phyloP scores from a whole-genome alignment of 2,329 filamentous ascomycete genomes.

The Cladosporium sp. region DNA sequence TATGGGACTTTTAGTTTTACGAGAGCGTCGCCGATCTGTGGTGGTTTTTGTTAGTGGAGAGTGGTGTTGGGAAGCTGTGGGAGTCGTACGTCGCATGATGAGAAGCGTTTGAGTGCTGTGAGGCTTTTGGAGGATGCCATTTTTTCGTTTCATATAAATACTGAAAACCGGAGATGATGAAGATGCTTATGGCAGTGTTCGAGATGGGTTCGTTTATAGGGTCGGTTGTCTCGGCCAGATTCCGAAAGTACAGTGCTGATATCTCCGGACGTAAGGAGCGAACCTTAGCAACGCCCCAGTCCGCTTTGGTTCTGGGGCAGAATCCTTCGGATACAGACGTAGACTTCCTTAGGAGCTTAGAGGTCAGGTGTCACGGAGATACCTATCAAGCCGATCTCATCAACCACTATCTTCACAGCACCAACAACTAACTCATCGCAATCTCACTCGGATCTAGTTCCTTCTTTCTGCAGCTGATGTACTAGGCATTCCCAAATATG shows the following conservation, averaged over 20 bases:
- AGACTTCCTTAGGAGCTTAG: too few relatives aligned
- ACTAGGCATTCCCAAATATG: background rate
- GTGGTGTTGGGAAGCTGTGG: background rate
- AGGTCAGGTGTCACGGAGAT: background rate
- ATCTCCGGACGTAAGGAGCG: background rate
- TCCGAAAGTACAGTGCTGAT: background rate
- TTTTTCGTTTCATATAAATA: background rate
- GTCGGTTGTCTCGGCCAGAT: background rate
- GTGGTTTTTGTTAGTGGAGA: background rate
- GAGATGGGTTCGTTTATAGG: background rate
- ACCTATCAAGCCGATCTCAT: background rate
- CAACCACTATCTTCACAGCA: background rate
- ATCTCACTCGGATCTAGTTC: background rate
- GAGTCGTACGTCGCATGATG: constrained; percentile 16
- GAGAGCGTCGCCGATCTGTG: constrained; percentile 50
- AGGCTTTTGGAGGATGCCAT: constrained; percentile 12
- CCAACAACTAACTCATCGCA: background rate
- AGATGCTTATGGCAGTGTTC: too few relatives aligned
- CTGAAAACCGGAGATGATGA: too few relatives aligned
- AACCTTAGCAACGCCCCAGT: background rate
- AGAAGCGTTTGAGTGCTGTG: constrained; percentile 15
- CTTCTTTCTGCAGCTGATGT: background rate
- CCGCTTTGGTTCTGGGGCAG: background rate
- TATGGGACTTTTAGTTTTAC: constrained; percentile 48
- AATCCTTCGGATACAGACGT: background rate